Evolutionary conservation across 2,329 filamentous ascomycete species (phyloP), one percentile per base, ranked within the genome.

Genomic region (Epichloe glyceriae): DNA sequence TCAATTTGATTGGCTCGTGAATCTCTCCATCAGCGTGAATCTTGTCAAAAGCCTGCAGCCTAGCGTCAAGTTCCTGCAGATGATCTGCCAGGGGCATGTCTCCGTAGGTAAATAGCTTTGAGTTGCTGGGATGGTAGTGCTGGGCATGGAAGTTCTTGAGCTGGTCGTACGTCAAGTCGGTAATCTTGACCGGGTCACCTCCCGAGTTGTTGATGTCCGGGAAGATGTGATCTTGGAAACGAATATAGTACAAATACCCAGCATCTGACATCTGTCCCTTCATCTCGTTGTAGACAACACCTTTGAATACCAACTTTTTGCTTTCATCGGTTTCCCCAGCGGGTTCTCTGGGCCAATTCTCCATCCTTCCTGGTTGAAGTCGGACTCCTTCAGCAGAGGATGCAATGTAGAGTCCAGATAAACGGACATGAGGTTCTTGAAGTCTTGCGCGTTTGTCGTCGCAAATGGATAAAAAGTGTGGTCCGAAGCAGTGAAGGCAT

Each of bases 251-350:
- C 1, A 97, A 73, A 61, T 98, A 98, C 57, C 88, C 88, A 6
- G 91, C 89, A 66, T 98, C 93, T 2, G 93, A 97, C 83, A 97
- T 95, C 64, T 96, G 90, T 0, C 93, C 93, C 70, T 98, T 98
- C 93, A 98, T 98, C 71, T 98, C 93, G 62, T 98, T 98, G 71
- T 97, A 97, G 1, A 97, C 91, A 1, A 97, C 93, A 26, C 91
- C 91, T 71, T 97, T 97, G 75, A 97, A 97, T 0, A 95, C 87
- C 40, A 95, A 70, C 55, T 80, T 81, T 64, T 82, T 80, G 62
- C 82, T 78, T 51, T 82, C 75, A 60, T 64, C 72, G 10, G 66
- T 63, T 54, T 66, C 74, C 83, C 77, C 47, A 79, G 73, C 1
- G 84, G 88, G 64, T 97, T 93, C 68, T 95, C 89, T 0, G 93